Evolutionary conservation across 495 filamentous ascomycete species (phyloP), one percentile per base, ranked within the genome.

Genomic region (Corynascus novoguineensis): DNA sequence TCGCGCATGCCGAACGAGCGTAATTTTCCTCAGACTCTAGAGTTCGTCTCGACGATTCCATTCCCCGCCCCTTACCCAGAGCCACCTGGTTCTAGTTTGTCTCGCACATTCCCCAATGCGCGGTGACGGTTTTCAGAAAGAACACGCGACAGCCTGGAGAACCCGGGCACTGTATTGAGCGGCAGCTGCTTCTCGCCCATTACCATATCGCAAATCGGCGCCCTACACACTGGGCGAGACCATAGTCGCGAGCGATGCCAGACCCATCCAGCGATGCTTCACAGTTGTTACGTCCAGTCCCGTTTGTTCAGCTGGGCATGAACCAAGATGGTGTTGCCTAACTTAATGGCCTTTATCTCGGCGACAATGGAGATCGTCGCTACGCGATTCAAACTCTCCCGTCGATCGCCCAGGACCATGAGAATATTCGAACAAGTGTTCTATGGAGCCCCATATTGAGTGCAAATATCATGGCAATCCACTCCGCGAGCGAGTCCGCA

Each of bases 341-440:
- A 5, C 10, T 48, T 15, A n/a, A 37, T 38, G 12, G 37, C 48
- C 10, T 48, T 15, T 15, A 37, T 38, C 21, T 50, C 48, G 15
- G 25, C 32, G 7, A 35, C 5, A 14, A 7, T 14, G 12, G 11
- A 37, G 48, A 50, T 27, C 32, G 19, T 25, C 32, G 27, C n/a
- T 3, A 10, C 22, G 37, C 37, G 25, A 22, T 10, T 31, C 25
- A n/a, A 53, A 21, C 35, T 27, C 11, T 14, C 15, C 24, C 31
- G 37, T 15, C 37, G 37, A 31, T 42, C 50, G 15, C n/a, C n/a
- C 15, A 4, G 37, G 25, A 22, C 37, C 32, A n/a, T 21, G 8
- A 29, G 47, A 50, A 35, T 9, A 17, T 22, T 42, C 25, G 50
- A 42, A 42, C 50, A 22, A 53, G 22, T 42, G 25, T 53, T 53